Conservation (phyloP, 139 green algal species). For the Chlamydomonas eustigma region DNA sequence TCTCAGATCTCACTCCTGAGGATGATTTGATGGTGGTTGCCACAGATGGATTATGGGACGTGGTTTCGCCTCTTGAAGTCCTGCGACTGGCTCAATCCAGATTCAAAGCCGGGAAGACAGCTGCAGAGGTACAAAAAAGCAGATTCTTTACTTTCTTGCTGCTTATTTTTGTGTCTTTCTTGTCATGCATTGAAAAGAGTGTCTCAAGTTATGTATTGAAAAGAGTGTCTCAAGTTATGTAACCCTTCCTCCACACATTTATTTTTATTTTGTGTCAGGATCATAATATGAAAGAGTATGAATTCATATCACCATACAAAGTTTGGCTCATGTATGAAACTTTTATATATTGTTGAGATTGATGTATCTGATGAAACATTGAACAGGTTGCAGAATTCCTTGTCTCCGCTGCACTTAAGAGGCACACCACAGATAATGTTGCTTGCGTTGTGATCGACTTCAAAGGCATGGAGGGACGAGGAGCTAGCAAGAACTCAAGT, state of each 20-base stretch:
- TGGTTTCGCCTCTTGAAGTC: conserved; percentile 38
- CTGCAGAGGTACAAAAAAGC: conserved; percentile 18
- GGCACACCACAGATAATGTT: conserved; percentile 60
- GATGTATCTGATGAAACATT: too few species aligned
- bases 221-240: too few species aligned
- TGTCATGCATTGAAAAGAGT: too few species aligned
- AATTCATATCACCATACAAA: too few species aligned
- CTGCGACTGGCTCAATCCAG: conserved; percentile 39
- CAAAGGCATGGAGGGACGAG: conserved; percentile 26
- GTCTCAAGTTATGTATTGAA: too few species aligned
- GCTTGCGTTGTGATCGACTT: conserved; percentile 52
- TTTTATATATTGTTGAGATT: too few species aligned
- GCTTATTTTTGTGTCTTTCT: too few species aligned
- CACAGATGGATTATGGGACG: conserved; percentile 61
- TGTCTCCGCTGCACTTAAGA: conserved; percentile 48
- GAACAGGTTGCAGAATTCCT: conserved; percentile 45
- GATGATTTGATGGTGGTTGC: conserved; percentile 64
- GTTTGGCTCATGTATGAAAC: too few species aligned
- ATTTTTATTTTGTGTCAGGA: too few species aligned
- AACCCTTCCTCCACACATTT: too few species aligned
- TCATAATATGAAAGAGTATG: too few species aligned
- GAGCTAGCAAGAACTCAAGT: too few species aligned
- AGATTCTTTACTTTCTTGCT: not conserved
- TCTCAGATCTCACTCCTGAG: conserved; percentile 8
- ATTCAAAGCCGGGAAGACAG: conserved; percentile 28